Percentiles rank a stretch among this genome's conserved stretches.
Conservation (phyloP, 169 alveolate species). For the Plasmodium billcollinsi region DNA sequence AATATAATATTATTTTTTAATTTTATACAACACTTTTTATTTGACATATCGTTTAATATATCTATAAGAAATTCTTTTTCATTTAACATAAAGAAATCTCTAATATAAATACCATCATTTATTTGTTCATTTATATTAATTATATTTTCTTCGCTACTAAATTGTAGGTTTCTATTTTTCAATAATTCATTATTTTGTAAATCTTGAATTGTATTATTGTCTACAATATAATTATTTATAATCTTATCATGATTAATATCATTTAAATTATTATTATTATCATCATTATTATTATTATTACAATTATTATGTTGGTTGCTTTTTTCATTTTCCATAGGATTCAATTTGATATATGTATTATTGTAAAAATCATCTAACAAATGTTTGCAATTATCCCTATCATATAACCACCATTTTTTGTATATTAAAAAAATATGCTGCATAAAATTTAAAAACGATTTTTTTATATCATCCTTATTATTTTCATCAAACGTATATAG, state of each 20-base stretch:
- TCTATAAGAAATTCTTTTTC: slow-evolving; percentile 58
- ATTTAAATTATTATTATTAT: slow-evolving; percentile 9
- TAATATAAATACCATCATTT: slow-evolving; percentile 35
- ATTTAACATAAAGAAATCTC: slow-evolving; percentile 41
- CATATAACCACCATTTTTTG: slow-evolving; percentile 51
- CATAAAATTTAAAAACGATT: slow-evolving; percentile 66
- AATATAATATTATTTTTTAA: slow-evolving; percentile 64
- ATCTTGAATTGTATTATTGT: not conserved
- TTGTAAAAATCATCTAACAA: slow-evolving; percentile 49
- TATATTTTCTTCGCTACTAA: not conserved
- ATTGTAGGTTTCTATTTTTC: not conserved
- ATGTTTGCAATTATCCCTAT: slow-evolving; percentile 37
- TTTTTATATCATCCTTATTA: slow-evolving; percentile 36
- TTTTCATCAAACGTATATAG: slow-evolving; percentile 40
- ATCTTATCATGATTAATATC: too few relatives aligned
- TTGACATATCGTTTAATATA: slow-evolving; percentile 57
- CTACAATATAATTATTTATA: too few relatives aligned
- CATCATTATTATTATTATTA: not conserved
- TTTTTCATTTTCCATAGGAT: not conserved
- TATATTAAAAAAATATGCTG: slow-evolving; percentile 58
- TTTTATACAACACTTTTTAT: slow-evolving; percentile 38
- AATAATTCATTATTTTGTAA: not conserved
- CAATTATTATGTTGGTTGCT: not conserved
- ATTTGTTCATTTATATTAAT: not conserved
- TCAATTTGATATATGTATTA: slow-evolving; percentile 33